Base-by-base conservation (phyloP, 768 basidiomycete genomes). In the Rhodotorula toruloides region DNA sequence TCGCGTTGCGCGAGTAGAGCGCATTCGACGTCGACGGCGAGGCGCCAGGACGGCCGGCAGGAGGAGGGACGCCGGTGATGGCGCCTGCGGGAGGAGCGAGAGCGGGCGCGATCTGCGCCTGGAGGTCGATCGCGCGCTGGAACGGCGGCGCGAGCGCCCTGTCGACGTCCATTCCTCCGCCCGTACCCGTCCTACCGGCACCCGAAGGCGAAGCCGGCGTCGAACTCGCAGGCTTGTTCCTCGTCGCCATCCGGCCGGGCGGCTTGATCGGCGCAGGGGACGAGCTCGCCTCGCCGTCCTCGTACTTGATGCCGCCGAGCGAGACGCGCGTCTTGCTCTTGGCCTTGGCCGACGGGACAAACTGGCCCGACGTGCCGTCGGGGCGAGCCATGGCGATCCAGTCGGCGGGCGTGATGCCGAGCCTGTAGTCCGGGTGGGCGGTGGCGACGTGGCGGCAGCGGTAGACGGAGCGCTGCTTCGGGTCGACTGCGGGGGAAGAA, bases 81-180 rank as follows among this genome's bases (percentile, higher is more conserved):
- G n/a, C n/a, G n/a, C n/a, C n/a, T n/a, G n/a, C n/a, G n/a, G n/a
- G n/a, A n/a, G n/a, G n/a, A n/a, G n/a, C 55, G 32, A 69, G 48
- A 2, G 54, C 68, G 13, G 68, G 68, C 1, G 37, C 60, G 47
- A 70, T 62, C 47, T 58, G 60, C n/a, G 59, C 37, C 47, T 64
- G 57, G 11, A 65, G 34, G 31, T 62, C 57, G 54, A 61, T 31
- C 13, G 58, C 53, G 21, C 61, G 57, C 52, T 63, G 47, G 65
- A 71, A 71, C 8, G 70, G 70, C 22, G 70, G 70, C 25, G 70
- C 70, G 53, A 71, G 61, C 1, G 63, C 63, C 4, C 63, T 58
- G 7, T 69, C 68, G 19, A 48, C 39, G 21, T 42, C 49, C 31
- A 27, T 53, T 25, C 16, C 48, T 13, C 29, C 31, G 48, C 27